Evolutionary conservation across 164 flowering plant species (phyloP), one percentile per base, ranked within the genome.

Genomic region (Amborella trichopoda): DNA sequence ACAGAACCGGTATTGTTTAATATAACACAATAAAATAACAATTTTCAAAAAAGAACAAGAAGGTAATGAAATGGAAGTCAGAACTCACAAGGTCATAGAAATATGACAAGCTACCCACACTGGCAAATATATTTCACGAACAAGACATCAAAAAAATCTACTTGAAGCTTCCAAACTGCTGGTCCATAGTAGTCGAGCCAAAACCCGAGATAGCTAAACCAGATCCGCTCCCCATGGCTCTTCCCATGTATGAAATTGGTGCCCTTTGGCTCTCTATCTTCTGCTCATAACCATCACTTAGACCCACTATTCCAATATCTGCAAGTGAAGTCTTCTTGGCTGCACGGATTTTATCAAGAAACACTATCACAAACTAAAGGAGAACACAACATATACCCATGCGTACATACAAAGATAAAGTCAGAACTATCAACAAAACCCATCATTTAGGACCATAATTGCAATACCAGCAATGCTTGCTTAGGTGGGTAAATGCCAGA

Each of bases 241-340:
- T 60, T 6, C 96, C 96, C 90, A 75, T 84, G 72, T 68, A 53
- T 4, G 83, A 49, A 44, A 90, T 32, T 11, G 67, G 54, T 16
- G 73, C 65, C 19, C 70, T 9, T 16, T 38, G 21, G 2, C 20
- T 85, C 58, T 75, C 83, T 18, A 69, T 84, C 46, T 68, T 77
- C 54, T 80, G 90, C 39, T 74, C 93, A 13, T 69, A 50, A 27
- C 61, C 76, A 56, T 75, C 83, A 37, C 61, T 63, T 28, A 91
- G 63, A 22, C 76, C 93, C 14, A 88, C 89, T 39, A 93, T 58
- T 6, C 96, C 99, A 37, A 87, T 68, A 60, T 88, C 99, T 46
- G 76, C 83, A 19, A 93, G 76, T 36, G 73, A 66, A 10, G 71
- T 77, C 74, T 79, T 87, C 73, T 82, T 77, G 58, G 99, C 96